Percentiles rank a stretch among this genome's conserved stretches.
Evolutionary conservation across 345 rosid species (phyloP).

Genomic region (Adansonia digitata): DNA sequence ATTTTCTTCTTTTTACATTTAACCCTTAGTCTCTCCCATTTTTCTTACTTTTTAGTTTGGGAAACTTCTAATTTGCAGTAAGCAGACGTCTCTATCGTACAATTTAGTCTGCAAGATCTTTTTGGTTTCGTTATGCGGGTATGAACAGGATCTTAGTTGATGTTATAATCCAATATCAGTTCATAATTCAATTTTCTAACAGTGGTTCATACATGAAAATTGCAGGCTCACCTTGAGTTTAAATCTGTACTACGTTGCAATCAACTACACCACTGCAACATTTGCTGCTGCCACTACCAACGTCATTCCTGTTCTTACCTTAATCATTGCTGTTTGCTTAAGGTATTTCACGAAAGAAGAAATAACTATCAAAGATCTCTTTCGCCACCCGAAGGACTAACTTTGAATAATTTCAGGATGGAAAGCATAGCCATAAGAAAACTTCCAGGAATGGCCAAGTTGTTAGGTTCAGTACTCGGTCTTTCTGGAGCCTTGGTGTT

Average conservation of each 20-base stretch:
- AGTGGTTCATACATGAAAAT: neutral
- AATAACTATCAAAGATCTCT: neutral
- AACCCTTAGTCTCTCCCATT: neutral
- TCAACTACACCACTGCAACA: constrained; percentile 69
- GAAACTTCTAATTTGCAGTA: constrained; percentile 29
- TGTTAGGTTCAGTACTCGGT: constrained; percentile 52
- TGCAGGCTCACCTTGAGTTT: constrained; percentile 63
- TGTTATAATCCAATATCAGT: neutral
- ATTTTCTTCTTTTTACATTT: neutral
- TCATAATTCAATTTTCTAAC: neutral
- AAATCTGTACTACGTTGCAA: constrained; percentile 63
- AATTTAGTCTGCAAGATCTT: constrained; percentile 43
- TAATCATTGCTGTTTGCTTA: constrained; percentile 50
- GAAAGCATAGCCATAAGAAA: constrained; percentile 12
- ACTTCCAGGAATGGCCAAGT: constrained; percentile 56
- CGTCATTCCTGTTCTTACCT: constrained; percentile 71
- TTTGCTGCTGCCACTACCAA: constrained; percentile 86
- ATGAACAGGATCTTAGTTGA: constrained; percentile 1
- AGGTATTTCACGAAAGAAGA: constrained; percentile 29
- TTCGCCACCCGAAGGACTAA: neutral
- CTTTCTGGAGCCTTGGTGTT: constrained; percentile 72
- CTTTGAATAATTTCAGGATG: constrained; percentile 7
- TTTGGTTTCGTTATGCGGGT: constrained; percentile 49
- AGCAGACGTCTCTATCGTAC: constrained; percentile 37
- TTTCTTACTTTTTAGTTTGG: neutral